phyloP scores from a whole-genome alignment of 495 filamentous ascomycete genomes.

The Talaromyces liani region DNA sequence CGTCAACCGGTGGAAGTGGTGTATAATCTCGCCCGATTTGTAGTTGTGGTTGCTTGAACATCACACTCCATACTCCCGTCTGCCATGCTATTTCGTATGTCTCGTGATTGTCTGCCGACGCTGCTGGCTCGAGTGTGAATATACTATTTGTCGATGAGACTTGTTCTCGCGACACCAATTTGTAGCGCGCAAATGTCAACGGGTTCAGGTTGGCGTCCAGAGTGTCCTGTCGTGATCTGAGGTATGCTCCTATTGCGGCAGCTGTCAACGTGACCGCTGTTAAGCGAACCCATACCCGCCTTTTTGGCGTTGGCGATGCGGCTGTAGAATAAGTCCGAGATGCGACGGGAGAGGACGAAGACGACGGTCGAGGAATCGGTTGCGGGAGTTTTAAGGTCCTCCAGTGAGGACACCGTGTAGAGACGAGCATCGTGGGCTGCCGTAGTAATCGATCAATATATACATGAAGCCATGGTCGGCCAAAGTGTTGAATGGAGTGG shows the following conservation, averaged over 20 bases:
- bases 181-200: slow-evolving; percentile 59
- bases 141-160: slow-evolving; percentile 72
- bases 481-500: neutral
- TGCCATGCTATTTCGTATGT: slow-evolving; percentile 46
- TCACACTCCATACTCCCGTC: slow-evolving; percentile 72
- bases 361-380: neutral
- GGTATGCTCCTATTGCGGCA: slow-evolving; percentile 29
- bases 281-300: slow-evolving; percentile 28
- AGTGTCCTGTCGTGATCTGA: slow-evolving; percentile 24
- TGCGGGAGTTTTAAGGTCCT: neutral
- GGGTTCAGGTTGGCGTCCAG: slow-evolving; percentile 32
- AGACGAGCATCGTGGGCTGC: neutral
- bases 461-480: neutral
- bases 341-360: neutral
- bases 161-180: slow-evolving; percentile 54
- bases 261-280: slow-evolving; percentile 26
- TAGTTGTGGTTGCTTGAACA: slow-evolving; percentile 87
- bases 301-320: slow-evolving; percentile 20
- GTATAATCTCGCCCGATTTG: slow-evolving; percentile 88
- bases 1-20: slow-evolving; percentile 55
- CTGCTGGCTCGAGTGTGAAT: slow-evolving; percentile 55
- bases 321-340: slow-evolving; percentile 14
- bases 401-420: neutral
- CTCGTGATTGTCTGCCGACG: slow-evolving; percentile 21
- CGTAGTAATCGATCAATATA: neutral